Conservation (phyloP, 805 yeast genomes). For the Komagataella ulmi region DNA sequence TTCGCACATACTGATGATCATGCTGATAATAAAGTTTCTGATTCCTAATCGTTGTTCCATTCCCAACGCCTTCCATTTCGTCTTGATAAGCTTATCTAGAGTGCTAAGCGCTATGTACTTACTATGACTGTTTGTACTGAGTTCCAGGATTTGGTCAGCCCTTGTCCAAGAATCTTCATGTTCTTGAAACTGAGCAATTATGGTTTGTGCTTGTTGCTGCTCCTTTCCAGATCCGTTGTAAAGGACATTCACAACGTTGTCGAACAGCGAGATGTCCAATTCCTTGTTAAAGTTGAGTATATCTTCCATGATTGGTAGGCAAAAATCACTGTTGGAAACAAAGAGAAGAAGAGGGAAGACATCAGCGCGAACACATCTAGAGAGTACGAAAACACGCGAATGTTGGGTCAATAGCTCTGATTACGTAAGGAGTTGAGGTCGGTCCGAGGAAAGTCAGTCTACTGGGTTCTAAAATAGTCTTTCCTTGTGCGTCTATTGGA, state of each 20-base stretch:
- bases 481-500: not conserved
- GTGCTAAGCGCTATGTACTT: conserved; percentile 88
- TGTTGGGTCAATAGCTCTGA: not conserved
- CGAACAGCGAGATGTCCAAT: conserved; percentile 67
- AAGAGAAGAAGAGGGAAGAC: not conserved
- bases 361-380: not conserved
- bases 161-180: conserved; percentile 94
- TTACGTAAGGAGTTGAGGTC: too few species aligned
- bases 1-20: conserved; percentile 86
- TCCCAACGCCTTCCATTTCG: conserved; percentile 90
- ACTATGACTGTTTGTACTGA: conserved; percentile 68
- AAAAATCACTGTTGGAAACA: not conserved
- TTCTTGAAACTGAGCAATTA: conserved; percentile 75
- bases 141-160: conserved; percentile 79
- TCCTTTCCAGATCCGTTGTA: conserved; percentile 69
- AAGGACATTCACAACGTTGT: conserved; percentile 74
- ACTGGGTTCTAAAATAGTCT: not conserved
- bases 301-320: conserved; percentile 51
- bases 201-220: conserved; percentile 58
- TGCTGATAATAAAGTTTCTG: conserved; percentile 83
- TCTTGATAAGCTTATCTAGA: conserved; percentile 77
- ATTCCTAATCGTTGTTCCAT: conserved; percentile 84
- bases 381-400: not conserved
- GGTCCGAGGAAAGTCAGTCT: too few species aligned
- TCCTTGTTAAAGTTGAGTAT: conserved; percentile 80